These are phyloP conservation scores for Aspergillus hiratsukae DNA, from an alignment of 2,329 filamentous ascomycete genomes.

Conservation along the genomic window DNA sequence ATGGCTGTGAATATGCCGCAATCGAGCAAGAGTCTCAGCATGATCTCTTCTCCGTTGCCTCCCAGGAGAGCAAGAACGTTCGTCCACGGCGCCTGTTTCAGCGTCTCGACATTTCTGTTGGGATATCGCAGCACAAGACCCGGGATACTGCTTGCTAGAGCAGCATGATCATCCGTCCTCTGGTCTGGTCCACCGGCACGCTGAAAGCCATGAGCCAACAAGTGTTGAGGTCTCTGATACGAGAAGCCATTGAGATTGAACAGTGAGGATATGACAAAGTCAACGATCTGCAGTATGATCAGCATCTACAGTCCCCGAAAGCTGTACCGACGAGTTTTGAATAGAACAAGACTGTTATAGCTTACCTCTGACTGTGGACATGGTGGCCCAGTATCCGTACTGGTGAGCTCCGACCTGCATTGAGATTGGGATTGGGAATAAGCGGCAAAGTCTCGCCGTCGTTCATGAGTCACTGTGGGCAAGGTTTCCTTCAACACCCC, in stretches of 20 bases:
- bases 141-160: conserved; percentile 51
- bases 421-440: conserved; percentile 62
- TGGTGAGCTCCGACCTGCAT: conserved; percentile 26
- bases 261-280: conserved; percentile 71
- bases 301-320: neutral
- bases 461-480: conserved; percentile 28
- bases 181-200: conserved; percentile 35
- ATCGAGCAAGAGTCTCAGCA: conserved; percentile 72
- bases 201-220: conserved; percentile 81
- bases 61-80: conserved; percentile 71
- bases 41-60: conserved; percentile 67
- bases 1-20: conserved; percentile 70
- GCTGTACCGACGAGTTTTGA: neutral
- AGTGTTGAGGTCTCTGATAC: conserved; percentile 59
- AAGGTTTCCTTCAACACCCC: conserved; percentile 45
- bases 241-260: conserved; percentile 56
- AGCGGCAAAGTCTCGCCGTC: conserved; percentile 53
- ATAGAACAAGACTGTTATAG: neutral
- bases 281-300: conserved; percentile 56
- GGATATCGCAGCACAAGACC: conserved; percentile 61
- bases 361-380: conserved; percentile 63
- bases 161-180: conserved; percentile 22
- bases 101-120: conserved; percentile 64
- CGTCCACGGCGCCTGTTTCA: conserved; percentile 72
- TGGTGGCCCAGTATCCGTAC: conserved; percentile 34